Evolutionary conservation across 352 stramenopile genomes (phyloP).

Genomic region (Phytopythium litorale): DNA sequence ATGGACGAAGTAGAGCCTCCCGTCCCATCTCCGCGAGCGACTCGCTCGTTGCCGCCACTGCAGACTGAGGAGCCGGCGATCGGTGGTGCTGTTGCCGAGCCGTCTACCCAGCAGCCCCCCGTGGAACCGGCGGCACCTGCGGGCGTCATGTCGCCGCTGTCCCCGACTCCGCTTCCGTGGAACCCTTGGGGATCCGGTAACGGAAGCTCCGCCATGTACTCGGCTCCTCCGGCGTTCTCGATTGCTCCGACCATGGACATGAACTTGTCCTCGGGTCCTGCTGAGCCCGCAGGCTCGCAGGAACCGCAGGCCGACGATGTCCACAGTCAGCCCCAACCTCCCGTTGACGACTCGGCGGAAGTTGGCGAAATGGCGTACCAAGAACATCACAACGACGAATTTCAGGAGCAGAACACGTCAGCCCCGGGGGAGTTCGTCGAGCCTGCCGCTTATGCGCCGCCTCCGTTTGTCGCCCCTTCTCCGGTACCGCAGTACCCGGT

Average conservation of each 20-base stretch:
- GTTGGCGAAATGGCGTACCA: neutral
- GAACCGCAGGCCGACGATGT: neutral
- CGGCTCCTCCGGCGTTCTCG: constrained; percentile 5
- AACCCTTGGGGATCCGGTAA: constrained; percentile 4
- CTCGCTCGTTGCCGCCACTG: constrained; percentile 1
- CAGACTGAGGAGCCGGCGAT: constrained; percentile 1
- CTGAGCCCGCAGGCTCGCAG: neutral
- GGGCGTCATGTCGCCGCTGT: constrained; percentile 6
- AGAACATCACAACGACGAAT: neutral
- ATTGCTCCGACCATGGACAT: constrained; percentile 5
- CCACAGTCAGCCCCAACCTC: neutral
- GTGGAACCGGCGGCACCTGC: neutral
- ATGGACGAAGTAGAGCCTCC: neutral
- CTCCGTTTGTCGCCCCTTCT: neutral
- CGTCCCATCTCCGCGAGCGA: neutral
- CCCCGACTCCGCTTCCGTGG: constrained; percentile 8
- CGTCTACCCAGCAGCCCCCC: neutral
- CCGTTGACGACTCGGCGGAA: neutral
- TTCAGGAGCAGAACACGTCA: neutral
- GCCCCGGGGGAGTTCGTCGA: neutral
- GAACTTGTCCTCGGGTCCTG: neutral
- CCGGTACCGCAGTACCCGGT: neutral
- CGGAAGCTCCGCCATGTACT: neutral
- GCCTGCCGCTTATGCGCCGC: neutral
- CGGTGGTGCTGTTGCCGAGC: neutral